phyloP scores from a whole-genome alignment of 108 stramenopile species.

The Bacterosira constricta region DNA sequence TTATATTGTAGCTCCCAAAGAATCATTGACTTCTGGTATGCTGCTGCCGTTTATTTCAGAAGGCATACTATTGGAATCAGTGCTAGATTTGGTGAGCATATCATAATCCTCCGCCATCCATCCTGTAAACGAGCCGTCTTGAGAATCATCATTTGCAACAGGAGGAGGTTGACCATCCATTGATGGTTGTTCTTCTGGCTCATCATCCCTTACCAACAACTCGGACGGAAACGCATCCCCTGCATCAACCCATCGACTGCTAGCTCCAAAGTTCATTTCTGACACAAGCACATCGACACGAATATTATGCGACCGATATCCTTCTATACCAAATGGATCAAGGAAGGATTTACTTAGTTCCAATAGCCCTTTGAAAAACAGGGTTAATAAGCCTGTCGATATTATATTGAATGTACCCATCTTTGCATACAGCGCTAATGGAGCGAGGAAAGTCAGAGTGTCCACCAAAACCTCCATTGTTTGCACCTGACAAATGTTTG shows the following conservation, averaged over 20 bases:
- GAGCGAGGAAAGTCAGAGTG: slow-evolving; percentile 50
- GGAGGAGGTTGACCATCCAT: too few relatives aligned
- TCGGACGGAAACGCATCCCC: slow-evolving; percentile 48
- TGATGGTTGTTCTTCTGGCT: too few relatives aligned
- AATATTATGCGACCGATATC: slow-evolving; percentile 56
- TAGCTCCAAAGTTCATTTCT: slow-evolving; percentile 71
- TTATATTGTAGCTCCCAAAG: too few relatives aligned
- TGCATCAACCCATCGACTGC: slow-evolving; percentile 57
- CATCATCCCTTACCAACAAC: neutral
- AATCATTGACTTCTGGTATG: too few relatives aligned
- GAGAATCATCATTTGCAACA: too few relatives aligned
- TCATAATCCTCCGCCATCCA: too few relatives aligned
- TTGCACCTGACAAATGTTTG: too few relatives aligned
- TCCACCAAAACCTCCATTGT: slow-evolving; percentile 66
- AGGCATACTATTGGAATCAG: too few relatives aligned
- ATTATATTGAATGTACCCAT: slow-evolving; percentile 53
- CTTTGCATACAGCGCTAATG: slow-evolving; percentile 54
- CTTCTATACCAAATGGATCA: slow-evolving; percentile 66
- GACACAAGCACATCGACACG: slow-evolving; percentile 71
- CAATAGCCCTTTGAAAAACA: slow-evolving; percentile 57
- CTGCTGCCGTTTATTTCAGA: too few relatives aligned
- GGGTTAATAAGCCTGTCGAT: slow-evolving; percentile 43
- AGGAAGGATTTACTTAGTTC: slow-evolving; percentile 63
- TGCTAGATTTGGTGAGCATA: too few relatives aligned
- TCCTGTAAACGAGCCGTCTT: too few relatives aligned